Conservation (phyloP, 1,284 basidiomycete species). For the Ustilago sp. region DNA sequence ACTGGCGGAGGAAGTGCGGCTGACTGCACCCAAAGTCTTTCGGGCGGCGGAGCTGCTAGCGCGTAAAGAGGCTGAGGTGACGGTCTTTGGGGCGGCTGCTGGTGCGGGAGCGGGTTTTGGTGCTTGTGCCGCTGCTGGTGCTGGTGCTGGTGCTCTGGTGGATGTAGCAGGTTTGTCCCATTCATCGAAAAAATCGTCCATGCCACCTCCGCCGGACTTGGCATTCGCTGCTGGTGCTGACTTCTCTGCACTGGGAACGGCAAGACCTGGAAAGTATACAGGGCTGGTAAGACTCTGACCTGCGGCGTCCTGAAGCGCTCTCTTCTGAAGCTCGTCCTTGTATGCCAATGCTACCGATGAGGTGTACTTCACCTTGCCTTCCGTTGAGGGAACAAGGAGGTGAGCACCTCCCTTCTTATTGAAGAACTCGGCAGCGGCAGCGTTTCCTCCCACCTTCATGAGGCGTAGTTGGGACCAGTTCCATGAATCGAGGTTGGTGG, state of each 20-base stretch:
- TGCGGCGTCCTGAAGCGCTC: conserved; percentile 81
- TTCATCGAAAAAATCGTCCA: conserved; percentile 92
- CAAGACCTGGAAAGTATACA: conserved; percentile 64
- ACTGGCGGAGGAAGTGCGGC: conserved; percentile 53
- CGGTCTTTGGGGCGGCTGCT: conserved; percentile 53
- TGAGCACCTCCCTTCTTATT: conserved; percentile 82
- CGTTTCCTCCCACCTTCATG: conserved; percentile 97
- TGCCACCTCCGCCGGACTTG: conserved; percentile 74
- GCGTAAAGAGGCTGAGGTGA: conserved; percentile 59
- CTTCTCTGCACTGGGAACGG: conserved; percentile 71
- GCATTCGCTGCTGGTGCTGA: conserved; percentile 56
- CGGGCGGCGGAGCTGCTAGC: conserved; percentile 46
- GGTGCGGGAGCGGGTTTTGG: conserved; percentile 28
- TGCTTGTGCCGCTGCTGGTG: conserved; percentile 36
- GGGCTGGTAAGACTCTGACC: conserved; percentile 60
- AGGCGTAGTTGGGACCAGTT: conserved; percentile 88
- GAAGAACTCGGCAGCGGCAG: conserved; percentile 89
- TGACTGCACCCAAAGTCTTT: conserved; percentile 47
- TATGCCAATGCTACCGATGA: conserved; percentile 86
- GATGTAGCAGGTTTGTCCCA: conserved; percentile 83
- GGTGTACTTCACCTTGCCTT: conserved; percentile 90
- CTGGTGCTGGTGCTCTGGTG: conserved; percentile 36
- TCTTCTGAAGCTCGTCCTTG: conserved; percentile 87
- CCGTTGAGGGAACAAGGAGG: conserved; percentile 77
- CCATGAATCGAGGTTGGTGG: conserved; percentile 97